These are phyloP conservation scores for Eimeria praecox DNA, from an alignment of 169 alveolate species.

Conservation along the genomic window DNA sequence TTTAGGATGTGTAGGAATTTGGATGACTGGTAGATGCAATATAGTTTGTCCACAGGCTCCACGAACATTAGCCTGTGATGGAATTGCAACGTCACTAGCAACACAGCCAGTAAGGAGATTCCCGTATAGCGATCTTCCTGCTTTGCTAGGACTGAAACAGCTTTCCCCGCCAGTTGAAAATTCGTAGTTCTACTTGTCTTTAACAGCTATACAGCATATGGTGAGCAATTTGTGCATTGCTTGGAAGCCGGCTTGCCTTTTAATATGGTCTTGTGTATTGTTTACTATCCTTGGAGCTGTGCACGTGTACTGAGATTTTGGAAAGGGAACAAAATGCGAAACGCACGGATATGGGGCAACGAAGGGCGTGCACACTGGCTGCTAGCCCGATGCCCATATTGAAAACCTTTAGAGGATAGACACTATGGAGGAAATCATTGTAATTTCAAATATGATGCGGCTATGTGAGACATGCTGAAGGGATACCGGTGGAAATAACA, in stretches of 20 bases:
- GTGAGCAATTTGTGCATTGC: background rate
- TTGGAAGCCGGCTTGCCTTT: constrained; percentile 31
- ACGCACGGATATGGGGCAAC: background rate
- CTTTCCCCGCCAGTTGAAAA: background rate
- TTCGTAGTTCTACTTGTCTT: background rate
- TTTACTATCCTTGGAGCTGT: constrained; percentile 46
- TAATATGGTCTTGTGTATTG: constrained; percentile 49
- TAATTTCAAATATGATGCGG: background rate
- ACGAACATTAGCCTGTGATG: constrained; percentile 46
- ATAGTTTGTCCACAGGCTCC: constrained; percentile 58
- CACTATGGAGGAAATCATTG: background rate
- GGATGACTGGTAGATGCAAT: constrained; percentile 64
- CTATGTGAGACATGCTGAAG: background rate
- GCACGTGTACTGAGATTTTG: constrained; percentile 5
- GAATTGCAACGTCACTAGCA: background rate
- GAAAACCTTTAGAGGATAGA: background rate
- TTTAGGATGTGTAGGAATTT: constrained; percentile 44
- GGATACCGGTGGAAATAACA: background rate
- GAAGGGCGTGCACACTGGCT: background rate
- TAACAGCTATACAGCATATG: background rate
- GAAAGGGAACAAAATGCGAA: background rate
- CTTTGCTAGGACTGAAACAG: background rate
- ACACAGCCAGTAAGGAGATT: background rate
- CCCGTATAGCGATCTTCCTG: background rate
- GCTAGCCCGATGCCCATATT: background rate